Conservation (phyloP, 2,329 filamentous ascomycete genomes). For the Beauveria asiatica region DNA sequence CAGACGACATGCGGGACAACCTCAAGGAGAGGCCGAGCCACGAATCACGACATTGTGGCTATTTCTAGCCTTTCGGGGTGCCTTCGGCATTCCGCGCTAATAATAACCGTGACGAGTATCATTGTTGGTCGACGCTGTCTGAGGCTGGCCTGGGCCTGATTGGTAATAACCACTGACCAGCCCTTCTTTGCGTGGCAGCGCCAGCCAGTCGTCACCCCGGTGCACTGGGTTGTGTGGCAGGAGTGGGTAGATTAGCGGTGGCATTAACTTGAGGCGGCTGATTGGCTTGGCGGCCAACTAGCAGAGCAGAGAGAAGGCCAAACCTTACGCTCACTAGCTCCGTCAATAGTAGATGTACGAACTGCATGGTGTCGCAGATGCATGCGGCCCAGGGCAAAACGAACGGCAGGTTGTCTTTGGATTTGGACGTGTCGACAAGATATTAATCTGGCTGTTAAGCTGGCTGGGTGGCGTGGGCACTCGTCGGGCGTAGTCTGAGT, state of each 20-base stretch:
- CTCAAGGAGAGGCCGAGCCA: background rate
- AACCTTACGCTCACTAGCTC: background rate
- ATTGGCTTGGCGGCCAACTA: background rate
- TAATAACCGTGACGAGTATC: background rate
- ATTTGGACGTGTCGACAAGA: background rate
- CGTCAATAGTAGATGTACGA: background rate
- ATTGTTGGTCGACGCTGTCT: background rate
- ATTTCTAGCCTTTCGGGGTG: background rate
- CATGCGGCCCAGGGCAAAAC: background rate
- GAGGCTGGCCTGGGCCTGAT: background rate
- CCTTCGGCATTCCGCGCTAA: background rate
- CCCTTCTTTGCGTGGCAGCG: background rate
- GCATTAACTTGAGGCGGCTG: too few relatives aligned
- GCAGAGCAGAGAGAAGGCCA: background rate
- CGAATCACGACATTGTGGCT: background rate
- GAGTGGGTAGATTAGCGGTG: too few relatives aligned
- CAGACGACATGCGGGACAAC: background rate
- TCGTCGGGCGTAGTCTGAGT: background rate
- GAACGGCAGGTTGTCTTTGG: background rate
- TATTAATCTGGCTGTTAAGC: background rate
- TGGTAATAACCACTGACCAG: background rate
- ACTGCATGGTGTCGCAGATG: background rate
- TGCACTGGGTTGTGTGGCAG: too few relatives aligned
- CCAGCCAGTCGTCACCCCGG: background rate
- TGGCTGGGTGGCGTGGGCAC: background rate